phyloP scores from a whole-genome alignment of 148 eudicot genomes.

The Silene uniflora region DNA sequence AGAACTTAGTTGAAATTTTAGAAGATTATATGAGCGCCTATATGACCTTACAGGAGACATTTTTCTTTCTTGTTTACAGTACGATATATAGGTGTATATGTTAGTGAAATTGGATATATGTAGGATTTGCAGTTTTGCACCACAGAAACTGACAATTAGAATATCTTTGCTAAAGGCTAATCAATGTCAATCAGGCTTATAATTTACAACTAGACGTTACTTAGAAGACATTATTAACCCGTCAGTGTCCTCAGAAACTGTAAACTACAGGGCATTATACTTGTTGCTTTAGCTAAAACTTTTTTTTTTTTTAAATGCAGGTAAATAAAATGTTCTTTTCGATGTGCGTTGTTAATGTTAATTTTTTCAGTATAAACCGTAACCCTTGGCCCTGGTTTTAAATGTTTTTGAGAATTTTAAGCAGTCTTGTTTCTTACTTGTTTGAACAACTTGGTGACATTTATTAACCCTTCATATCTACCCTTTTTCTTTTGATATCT shows the following conservation, averaged over 20 bases:
- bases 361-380: background rate
- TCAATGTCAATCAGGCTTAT: background rate
- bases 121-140: background rate
- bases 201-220: background rate
- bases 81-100: background rate
- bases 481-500: background rate
- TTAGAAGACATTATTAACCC: background rate
- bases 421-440: background rate
- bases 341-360: too few species aligned
- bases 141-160: background rate
- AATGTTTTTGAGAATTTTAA: background rate
- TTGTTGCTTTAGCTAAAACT: background rate
- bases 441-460: background rate
- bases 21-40: background rate
- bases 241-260: slow-evolving; percentile 4
- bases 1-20: background rate
- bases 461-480: background rate
- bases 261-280: background rate
- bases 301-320: too few species aligned
- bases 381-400: background rate
- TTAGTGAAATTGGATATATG: background rate
- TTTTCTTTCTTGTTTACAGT: background rate
- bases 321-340: background rate
- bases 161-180: background rate
- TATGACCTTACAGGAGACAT: background rate